These are phyloP conservation scores for Pittosporum tobira DNA, from an alignment of 129 eudicot species.

Conservation along the genomic window DNA sequence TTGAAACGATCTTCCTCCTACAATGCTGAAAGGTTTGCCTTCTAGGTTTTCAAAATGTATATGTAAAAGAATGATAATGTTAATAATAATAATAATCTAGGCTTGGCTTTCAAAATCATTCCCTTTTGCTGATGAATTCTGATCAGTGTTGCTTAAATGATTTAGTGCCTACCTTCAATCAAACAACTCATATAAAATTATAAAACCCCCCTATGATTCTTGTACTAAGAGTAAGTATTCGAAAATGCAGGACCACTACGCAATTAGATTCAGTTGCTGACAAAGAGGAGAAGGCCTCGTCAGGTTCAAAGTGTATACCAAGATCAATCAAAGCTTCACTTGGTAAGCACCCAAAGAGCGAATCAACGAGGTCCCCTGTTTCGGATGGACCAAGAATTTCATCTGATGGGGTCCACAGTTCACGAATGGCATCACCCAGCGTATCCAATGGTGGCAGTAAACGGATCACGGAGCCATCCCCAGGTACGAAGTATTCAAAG, in stretches of 20 bases:
- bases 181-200: too few species aligned
- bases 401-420: constrained; percentile 47
- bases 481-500: constrained; percentile 36
- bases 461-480: constrained; percentile 50
- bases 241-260: constrained; percentile 41
- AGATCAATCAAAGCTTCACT: constrained; percentile 58
- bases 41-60: constrained; percentile 2
- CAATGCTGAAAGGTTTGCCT: constrained; percentile 66
- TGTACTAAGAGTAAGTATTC: background rate
- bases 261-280: constrained; percentile 31
- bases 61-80: too few species aligned
- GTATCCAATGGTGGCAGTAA: constrained; percentile 60
- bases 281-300: constrained; percentile 37
- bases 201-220: too few species aligned
- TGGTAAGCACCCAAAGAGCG: constrained; percentile 57
- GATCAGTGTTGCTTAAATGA: background rate
- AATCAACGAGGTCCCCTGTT: constrained; percentile 70
- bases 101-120: too few species aligned
- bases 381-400: constrained; percentile 72
- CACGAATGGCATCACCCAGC: constrained; percentile 45
- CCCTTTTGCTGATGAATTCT: constrained; percentile 4
- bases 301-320: constrained; percentile 65
- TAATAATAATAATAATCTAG: too few species aligned
- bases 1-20: constrained; percentile 74
- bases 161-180: too few species aligned